These are phyloP conservation scores for Phytophthora meadii DNA, from an alignment of 352 stramenopile species.

Conservation along the genomic window DNA sequence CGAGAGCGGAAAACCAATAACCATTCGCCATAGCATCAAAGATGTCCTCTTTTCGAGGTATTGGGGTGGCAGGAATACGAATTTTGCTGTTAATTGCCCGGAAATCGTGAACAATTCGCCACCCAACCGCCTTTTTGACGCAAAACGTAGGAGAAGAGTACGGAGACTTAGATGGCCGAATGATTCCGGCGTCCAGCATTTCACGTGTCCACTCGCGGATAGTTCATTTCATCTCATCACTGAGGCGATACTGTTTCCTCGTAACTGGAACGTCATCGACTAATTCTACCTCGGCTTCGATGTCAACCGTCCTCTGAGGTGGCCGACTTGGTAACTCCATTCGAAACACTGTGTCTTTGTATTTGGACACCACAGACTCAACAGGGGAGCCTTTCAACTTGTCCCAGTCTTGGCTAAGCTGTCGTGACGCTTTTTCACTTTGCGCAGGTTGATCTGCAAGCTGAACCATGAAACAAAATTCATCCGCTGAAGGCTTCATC, in stretches of 20 bases:
- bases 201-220: not conserved
- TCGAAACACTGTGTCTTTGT: too few relatives aligned
- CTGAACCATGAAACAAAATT: too few relatives aligned
- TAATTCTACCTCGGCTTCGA: not conserved
- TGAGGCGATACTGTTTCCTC: not conserved
- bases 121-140: not conserved
- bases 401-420: not conserved
- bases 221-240: not conserved
- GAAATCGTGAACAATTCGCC: constrained; percentile 7
- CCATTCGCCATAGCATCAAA: constrained; percentile 4
- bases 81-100: constrained; percentile 10
- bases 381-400: not conserved
- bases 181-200: not conserved
- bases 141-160: not conserved
- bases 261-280: not conserved
- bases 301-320: not conserved
- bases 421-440: too few relatives aligned
- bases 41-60: constrained; percentile 10
- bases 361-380: too few relatives aligned
- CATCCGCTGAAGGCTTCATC: too few relatives aligned
- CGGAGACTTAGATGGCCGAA: not conserved
- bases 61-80: not conserved
- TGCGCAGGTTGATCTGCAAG: too few relatives aligned
- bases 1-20: too few relatives aligned
- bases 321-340: not conserved